phyloP scores from a whole-genome alignment of 2,329 filamentous ascomycete species.

The Ceratocystis lukuohia region DNA sequence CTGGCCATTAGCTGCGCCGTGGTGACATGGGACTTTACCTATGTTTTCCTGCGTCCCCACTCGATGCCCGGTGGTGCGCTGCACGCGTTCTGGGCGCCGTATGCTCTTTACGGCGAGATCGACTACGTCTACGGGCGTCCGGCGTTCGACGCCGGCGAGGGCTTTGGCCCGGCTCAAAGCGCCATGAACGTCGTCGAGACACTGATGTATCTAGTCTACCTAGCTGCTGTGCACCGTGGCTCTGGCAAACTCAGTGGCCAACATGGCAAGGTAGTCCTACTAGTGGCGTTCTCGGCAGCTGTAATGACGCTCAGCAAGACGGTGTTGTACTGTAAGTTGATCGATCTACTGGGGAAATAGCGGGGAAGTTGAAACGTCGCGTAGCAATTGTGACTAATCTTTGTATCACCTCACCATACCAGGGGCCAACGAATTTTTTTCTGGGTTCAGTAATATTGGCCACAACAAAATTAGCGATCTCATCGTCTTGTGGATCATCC shows the following conservation, averaged over 20 bases:
- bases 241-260: conserved; percentile 30
- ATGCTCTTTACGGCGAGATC: conserved; percentile 64
- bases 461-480: conserved; percentile 37
- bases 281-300: conserved; percentile 39
- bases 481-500: conserved; percentile 43
- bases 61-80: conserved; percentile 65
- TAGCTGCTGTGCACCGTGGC: conserved; percentile 24
- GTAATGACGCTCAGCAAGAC: conserved; percentile 52
- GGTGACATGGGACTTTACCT: conserved; percentile 68
- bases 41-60: conserved; percentile 66
- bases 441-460: conserved; percentile 42
- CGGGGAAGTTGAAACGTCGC: not conserved
- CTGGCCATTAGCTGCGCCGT: conserved; percentile 61
- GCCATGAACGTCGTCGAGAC: conserved; percentile 57
- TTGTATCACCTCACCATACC: not conserved
- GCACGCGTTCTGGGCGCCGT: conserved; percentile 65
- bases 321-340: conserved; percentile 42
- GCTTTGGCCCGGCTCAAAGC: conserved; percentile 67
- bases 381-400: not conserved
- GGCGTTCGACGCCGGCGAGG: conserved; percentile 51
- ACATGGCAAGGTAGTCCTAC: conserved; percentile 32
- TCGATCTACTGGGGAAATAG: not conserved
- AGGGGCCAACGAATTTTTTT: conserved; percentile 46
- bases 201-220: conserved; percentile 47
- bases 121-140: conserved; percentile 74